phyloP scores from a whole-genome alignment of 768 basidiomycete species.

The Naganishia randhawae region DNA sequence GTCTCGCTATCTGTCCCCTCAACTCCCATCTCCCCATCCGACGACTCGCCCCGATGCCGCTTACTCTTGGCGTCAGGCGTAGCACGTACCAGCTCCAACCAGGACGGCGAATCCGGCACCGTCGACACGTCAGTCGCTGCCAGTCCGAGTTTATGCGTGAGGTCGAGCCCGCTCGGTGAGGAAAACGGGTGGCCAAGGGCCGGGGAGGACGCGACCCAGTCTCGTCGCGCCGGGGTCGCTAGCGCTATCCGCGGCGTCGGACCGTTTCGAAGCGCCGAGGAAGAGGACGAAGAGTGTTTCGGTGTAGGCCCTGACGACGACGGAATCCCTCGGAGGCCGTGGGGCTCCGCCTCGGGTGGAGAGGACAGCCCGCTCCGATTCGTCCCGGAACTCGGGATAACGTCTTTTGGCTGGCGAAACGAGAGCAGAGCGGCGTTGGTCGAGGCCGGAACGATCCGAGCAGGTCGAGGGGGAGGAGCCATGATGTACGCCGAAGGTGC shows the following conservation, averaged over 20 bases:
- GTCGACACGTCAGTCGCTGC: conserved; percentile 24
- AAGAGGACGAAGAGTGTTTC: conserved; percentile 13
- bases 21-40: conserved; percentile 14
- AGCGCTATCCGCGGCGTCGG: not conserved
- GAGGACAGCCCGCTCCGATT: conserved; percentile 18
- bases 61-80: conserved; percentile 21
- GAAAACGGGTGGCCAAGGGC: conserved; percentile 25
- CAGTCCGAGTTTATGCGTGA: conserved; percentile 30
- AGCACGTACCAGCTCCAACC: conserved; percentile 31
- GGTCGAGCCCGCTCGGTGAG: conserved; percentile 28
- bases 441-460: not conserved
- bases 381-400: conserved; percentile 19
- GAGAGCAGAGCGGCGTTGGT: too few species aligned
- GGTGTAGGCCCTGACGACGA: conserved; percentile 12
- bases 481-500: conserved; percentile 15
- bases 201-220: conserved; percentile 18
- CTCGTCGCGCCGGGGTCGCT: conserved; percentile 25
- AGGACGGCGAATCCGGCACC: conserved; percentile 28
- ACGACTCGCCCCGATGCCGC: conserved; percentile 14
- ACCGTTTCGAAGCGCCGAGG: conserved; percentile 9
- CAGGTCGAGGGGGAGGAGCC: conserved; percentile 12
- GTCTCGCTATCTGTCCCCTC: conserved; percentile 8
- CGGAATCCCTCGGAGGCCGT: not conserved
- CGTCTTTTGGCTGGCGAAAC: conserved; percentile 16
- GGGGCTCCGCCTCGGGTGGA: conserved; percentile 3